Conservation (phyloP, 1,284 basidiomycete species). For the Boletus albobrunnescens region DNA sequence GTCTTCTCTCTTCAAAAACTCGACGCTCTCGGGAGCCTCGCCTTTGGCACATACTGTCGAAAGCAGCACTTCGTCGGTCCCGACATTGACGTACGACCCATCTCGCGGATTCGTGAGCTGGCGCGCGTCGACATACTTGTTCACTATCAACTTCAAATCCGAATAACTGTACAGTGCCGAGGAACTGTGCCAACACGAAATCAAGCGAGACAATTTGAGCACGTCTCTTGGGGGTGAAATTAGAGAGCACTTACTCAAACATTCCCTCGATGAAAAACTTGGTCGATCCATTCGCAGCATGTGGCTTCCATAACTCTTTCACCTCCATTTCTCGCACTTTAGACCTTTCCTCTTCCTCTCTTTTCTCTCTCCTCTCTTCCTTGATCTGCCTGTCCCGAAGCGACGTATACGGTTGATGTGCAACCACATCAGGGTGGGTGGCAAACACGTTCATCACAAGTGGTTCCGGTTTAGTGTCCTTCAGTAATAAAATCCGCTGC, state of each 20-base stretch:
- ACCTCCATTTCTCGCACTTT: constrained; percentile 50
- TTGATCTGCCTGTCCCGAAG: constrained; percentile 59
- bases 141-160: constrained; percentile 56
- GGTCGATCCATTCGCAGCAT: constrained; percentile 42
- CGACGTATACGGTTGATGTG: constrained; percentile 54
- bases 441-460: constrained; percentile 60
- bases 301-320: constrained; percentile 74
- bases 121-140: constrained; percentile 57
- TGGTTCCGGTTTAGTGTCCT: constrained; percentile 66
- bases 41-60: constrained; percentile 48
- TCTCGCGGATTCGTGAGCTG: constrained; percentile 65
- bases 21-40: constrained; percentile 34
- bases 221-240: background rate
- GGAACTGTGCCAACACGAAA: constrained; percentile 37
- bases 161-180: constrained; percentile 50
- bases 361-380: constrained; percentile 48
- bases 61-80: constrained; percentile 45
- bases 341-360: constrained; percentile 43
- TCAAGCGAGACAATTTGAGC: constrained; percentile 2
- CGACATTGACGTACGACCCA: constrained; percentile 69
- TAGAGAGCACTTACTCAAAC: constrained; percentile 44
- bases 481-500: constrained; percentile 65
- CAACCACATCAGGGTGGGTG: constrained; percentile 53
- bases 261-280: constrained; percentile 61
- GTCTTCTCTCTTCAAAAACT: constrained; percentile 73